phyloP scores from a whole-genome alignment of 306 rosid genomes.

The Carpinus viminea region DNA sequence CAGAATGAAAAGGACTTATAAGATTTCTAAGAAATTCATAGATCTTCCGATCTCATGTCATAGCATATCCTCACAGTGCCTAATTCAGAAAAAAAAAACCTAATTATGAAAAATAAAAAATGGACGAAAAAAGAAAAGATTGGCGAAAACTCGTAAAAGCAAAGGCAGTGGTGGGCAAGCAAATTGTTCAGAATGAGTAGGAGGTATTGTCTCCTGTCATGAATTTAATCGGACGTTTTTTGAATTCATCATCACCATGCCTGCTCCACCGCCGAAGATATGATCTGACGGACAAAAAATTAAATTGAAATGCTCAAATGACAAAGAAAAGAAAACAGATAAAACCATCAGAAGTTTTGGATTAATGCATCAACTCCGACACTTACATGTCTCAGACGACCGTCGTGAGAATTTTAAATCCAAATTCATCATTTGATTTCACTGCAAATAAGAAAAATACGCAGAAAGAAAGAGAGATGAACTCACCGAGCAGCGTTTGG shows the following conservation, averaged over 20 bases:
- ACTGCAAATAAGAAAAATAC: not conserved
- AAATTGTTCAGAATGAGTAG: conserved; percentile 45
- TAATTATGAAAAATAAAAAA: not conserved
- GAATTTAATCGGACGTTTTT: conserved; percentile 26
- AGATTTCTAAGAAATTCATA: not conserved
- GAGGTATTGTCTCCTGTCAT: conserved; percentile 35
- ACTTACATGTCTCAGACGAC: conserved; percentile 49
- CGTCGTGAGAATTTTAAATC: conserved; percentile 60
- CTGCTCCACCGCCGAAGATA: not conserved
- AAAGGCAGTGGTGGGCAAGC: not conserved
- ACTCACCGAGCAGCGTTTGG: not conserved
- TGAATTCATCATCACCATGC: conserved; percentile 32
- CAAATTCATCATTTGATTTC: conserved; percentile 45
- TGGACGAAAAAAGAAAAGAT: rapidly evolving
- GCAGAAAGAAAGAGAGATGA: rapidly evolving
- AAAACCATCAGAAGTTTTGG: conserved; percentile 48
- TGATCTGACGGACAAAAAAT: not conserved
- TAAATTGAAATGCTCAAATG: not conserved
- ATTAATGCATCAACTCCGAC: conserved; percentile 42
- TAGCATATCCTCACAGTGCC: conserved; percentile 36
- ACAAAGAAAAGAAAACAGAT: rapidly evolving
- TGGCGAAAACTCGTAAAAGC: no score
- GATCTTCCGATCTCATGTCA: conserved; percentile 12
- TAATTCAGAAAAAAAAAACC: no score
- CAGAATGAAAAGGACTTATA: conserved; percentile 35